Evolutionary conservation across 805 yeast species (phyloP).

Genomic region (Grigorovia yakushimaensis): DNA sequence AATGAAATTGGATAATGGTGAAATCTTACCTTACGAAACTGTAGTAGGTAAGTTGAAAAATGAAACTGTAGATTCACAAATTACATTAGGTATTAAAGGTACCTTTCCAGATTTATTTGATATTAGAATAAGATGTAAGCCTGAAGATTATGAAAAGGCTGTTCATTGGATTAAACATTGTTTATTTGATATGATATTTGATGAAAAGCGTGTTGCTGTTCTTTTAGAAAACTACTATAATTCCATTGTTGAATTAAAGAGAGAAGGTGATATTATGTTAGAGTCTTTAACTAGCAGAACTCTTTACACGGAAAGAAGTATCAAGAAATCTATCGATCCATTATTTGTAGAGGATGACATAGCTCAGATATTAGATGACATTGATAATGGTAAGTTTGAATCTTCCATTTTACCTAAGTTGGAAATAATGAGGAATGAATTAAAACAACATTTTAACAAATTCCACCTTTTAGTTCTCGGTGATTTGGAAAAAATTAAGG

Average conservation of each 20-base stretch:
- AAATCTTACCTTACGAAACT: slow-evolving; percentile 52
- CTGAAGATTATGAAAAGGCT: slow-evolving; percentile 53
- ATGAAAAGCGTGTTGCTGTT: slow-evolving; percentile 58
- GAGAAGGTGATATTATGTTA: slow-evolving; percentile 46
- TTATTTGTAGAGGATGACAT: slow-evolving; percentile 53
- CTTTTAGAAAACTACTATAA: slow-evolving; percentile 35
- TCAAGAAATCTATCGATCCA: slow-evolving; percentile 56
- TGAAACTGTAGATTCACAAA: slow-evolving; percentile 55
- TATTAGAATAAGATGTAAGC: slow-evolving; percentile 51
- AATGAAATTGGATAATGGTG: slow-evolving; percentile 51
- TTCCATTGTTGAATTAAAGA: slow-evolving; percentile 30
- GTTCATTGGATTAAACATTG: slow-evolving; percentile 69
- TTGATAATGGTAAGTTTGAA: slow-evolving; percentile 45
- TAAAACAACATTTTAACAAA: slow-evolving; percentile 43
- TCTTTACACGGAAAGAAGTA: slow-evolving; percentile 48
- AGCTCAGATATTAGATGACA: slow-evolving; percentile 36
- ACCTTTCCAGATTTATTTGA: slow-evolving; percentile 58
- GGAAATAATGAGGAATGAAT: slow-evolving; percentile 41
- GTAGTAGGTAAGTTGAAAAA: slow-evolving; percentile 66
- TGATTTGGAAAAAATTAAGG: slow-evolving; percentile 40
- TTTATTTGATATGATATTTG: slow-evolving; percentile 59
- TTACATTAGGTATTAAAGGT: slow-evolving; percentile 49
- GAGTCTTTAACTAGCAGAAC: slow-evolving; percentile 48
- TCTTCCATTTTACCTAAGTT: slow-evolving; percentile 24
- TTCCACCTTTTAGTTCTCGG: slow-evolving; percentile 64